phyloP scores from a whole-genome alignment of 192 early-diverging fungal genomes.

The Backusella circina region DNA sequence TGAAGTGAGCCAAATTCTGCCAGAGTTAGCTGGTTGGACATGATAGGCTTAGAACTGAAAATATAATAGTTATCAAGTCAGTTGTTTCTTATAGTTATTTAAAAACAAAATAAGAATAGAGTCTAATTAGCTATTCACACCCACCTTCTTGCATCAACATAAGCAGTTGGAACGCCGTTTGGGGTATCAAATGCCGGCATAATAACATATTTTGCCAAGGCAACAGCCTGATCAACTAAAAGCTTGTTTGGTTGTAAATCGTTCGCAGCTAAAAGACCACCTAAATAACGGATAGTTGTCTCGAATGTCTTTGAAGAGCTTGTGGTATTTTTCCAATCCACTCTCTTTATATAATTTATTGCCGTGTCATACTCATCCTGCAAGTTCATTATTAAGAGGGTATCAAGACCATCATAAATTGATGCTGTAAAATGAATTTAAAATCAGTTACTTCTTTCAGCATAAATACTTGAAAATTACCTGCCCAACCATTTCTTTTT shows the following conservation, averaged over 20 bases:
- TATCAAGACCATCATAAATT: slow-evolving; percentile 85
- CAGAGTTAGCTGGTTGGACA: slow-evolving; percentile 16
- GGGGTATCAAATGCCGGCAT: slow-evolving; percentile 67
- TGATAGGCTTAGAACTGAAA: slow-evolving; percentile 15
- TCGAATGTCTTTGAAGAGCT: slow-evolving; percentile 69
- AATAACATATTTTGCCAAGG: slow-evolving; percentile 57
- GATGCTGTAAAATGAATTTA: slow-evolving; percentile 38
- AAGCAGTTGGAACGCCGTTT: slow-evolving; percentile 57
- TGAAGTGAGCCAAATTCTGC: slow-evolving; percentile 76
- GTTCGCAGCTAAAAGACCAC: slow-evolving; percentile 78
- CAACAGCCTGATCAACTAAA: slow-evolving; percentile 63
- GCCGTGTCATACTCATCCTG: slow-evolving; percentile 12
- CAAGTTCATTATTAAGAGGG: slow-evolving; percentile 80
- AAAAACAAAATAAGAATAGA: neutral
- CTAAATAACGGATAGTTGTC: slow-evolving; percentile 76
- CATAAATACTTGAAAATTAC: slow-evolving; percentile 5
- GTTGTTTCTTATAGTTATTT: neutral
- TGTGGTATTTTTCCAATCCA: slow-evolving; percentile 47
- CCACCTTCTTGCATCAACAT: slow-evolving; percentile 45
- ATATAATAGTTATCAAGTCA: neutral
- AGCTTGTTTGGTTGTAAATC: slow-evolving; percentile 70
- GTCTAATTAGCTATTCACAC: neutral
- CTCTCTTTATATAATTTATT: neutral
- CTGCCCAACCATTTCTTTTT: slow-evolving; percentile 51
- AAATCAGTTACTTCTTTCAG: neutral